These are phyloP conservation scores for Aspergillus pseudoterreus DNA, from an alignment of 2,329 filamentous ascomycete genomes.

Conservation along the genomic window DNA sequence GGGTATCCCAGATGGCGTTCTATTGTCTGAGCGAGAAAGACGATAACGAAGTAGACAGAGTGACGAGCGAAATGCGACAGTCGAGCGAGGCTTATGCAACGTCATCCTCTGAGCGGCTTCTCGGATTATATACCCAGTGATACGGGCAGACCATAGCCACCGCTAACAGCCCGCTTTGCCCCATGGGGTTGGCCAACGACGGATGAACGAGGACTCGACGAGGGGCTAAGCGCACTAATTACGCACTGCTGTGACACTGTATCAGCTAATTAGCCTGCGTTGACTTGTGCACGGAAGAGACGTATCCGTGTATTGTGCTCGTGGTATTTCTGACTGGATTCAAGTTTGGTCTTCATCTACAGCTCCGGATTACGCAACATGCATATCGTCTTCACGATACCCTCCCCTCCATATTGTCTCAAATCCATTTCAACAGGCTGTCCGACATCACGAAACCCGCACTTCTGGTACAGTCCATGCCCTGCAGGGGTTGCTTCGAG, in stretches of 20 bases:
- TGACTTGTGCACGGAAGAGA: no score
- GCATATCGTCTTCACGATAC: background rate
- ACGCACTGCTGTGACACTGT: no score
- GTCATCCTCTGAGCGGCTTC: background rate
- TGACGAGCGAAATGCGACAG: background rate
- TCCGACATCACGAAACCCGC: background rate
- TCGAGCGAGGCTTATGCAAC: background rate
- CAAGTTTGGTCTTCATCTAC: no score
- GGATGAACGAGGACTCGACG: background rate
- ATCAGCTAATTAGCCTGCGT: no score
- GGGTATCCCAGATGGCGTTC: background rate
- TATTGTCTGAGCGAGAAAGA: background rate
- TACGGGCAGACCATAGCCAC: background rate
- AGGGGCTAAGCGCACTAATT: background rate
- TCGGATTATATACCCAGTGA: background rate
- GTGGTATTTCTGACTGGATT: no score
- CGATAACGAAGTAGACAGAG: background rate
- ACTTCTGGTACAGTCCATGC: constrained; percentile 1
- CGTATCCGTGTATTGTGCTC: no score
- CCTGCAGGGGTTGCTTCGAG: background rate
- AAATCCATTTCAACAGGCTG: background rate
- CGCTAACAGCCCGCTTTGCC: background rate
- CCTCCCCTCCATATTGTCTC: background rate
- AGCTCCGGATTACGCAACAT: no score
- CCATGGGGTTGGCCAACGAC: background rate